Conservation (phyloP, 305 asterid genomes). For the Caryopteris hybrid region DNA sequence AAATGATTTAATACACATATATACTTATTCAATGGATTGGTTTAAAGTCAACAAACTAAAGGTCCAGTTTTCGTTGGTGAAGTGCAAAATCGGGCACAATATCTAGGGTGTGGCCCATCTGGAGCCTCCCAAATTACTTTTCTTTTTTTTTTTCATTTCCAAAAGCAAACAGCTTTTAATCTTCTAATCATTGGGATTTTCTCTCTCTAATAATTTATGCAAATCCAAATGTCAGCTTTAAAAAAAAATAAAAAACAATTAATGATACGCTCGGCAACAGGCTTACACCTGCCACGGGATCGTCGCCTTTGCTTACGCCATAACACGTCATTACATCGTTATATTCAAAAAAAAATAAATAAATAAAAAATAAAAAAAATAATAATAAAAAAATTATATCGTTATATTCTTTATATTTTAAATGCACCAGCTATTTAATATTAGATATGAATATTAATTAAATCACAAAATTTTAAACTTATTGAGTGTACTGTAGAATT, state of each 20-base stretch:
- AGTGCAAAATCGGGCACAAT: background rate
- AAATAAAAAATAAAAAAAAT: too few relatives aligned
- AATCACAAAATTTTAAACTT: too few relatives aligned
- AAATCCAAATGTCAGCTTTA: background rate
- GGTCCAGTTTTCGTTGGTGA: background rate
- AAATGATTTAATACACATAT: too few relatives aligned
- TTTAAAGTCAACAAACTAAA: background rate
- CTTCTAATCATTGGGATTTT: background rate
- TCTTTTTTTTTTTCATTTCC: too few relatives aligned
- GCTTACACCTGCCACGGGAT: conserved; percentile 5
- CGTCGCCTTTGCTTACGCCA: background rate
- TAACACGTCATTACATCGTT: background rate
- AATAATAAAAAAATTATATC: too few relatives aligned
- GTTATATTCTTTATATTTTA: too few relatives aligned
- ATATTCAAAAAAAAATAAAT: too few relatives aligned
- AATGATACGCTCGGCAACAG: too few relatives aligned
- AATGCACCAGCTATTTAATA: too few relatives aligned
- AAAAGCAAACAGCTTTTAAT: background rate
- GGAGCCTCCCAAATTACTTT: conserved; percentile 21
- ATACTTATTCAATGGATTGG: background rate
- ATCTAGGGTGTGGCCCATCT: conserved; percentile 19
- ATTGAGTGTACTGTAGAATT: too few relatives aligned
- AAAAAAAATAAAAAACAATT: too few relatives aligned
- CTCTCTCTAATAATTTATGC: background rate
- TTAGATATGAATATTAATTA: too few relatives aligned